Evolutionary conservation across 2,329 filamentous ascomycete species (phyloP), one percentile per base, ranked within the genome.

Genomic region (Exophiala sideris): DNA sequence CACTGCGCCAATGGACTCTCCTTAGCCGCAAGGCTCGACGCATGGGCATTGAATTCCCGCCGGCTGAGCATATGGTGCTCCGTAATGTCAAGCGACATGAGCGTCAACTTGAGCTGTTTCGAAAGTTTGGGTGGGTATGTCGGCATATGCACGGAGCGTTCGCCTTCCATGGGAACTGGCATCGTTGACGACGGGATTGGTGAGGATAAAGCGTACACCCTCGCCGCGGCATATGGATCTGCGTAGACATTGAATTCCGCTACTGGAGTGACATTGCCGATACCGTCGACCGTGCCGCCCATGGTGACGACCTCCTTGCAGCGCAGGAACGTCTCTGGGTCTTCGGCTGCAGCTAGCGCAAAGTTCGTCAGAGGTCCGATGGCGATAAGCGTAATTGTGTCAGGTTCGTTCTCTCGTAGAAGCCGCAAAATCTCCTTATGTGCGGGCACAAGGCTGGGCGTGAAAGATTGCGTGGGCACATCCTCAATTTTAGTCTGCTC

Each of bases 211-310:
- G 89, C 87, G 66, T 86, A 91, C 14, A 94, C 81, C 11, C 88
- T 80, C 9, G 89, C 88, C 0, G 88, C 83, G 24, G 89, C 88
- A 38, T 89, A 80, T 16, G 88, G 79, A 69, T 99, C 95, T 54
- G 94, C 91, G 67, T 90, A 95, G 53, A 87, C 88, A 76, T 99
- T 99, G 81, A 99, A 99, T 70, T 99, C 94, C 59, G 89, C 90
- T 10, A 87, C 82, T 1, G 94, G 92, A 0, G 82, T 86, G 61
- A 85, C 84, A 70, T 99, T 99, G 63, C 94, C 94, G 47, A 85
- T 80, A 41, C 84, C 75, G 55, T 88, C 79, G 50, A 99, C 81
- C 20, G 89, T 86, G 56, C 94, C 94, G 55, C 92, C 94, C 94
- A 99, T 99, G 44, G 96, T 88, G 3, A 96, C 86, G 2, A 99